phyloP scores from a whole-genome alignment of 169 alveolate species.

The Theileria parva region DNA sequence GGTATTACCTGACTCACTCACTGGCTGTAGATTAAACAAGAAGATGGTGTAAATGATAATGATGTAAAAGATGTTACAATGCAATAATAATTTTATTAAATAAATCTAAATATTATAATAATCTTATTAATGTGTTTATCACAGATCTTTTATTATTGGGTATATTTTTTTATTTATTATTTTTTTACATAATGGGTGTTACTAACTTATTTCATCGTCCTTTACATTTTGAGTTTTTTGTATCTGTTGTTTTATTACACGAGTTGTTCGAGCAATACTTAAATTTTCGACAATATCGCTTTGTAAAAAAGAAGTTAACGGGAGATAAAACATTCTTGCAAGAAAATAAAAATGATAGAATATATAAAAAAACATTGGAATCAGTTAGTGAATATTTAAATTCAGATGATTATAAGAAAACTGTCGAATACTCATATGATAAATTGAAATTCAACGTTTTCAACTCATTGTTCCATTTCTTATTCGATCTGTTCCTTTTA shows the following conservation, averaged over 20 bases:
- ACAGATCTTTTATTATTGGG: neutral
- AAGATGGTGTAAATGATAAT: constrained; percentile 26
- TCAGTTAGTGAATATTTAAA: constrained; percentile 31
- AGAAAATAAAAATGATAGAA: constrained; percentile 4
- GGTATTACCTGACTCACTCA: constrained; percentile 18
- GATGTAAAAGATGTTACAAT: constrained; percentile 19
- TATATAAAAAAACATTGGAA: constrained; percentile 32
- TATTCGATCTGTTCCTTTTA: constrained; percentile 10
- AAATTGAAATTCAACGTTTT: constrained; percentile 43
- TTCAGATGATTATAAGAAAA: constrained; percentile 49
- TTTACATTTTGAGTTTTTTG: constrained; percentile 51
- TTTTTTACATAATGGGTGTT: constrained; percentile 45
- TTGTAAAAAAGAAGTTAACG: constrained; percentile 34
- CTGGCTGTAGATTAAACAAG: constrained; percentile 30
- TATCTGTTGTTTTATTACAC: constrained; percentile 25
- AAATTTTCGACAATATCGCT: constrained; percentile 53
- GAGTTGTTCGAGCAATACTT: constrained; percentile 64
- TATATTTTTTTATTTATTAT: neutral
- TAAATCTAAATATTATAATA: neutral
- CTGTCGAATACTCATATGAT: constrained; percentile 60
- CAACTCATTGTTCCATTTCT: constrained; percentile 37
- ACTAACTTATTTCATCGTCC: constrained; percentile 28
- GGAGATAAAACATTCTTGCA: constrained; percentile 14
- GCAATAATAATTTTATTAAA: constrained; percentile 6
- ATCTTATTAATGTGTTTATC: neutral